phyloP scores from a whole-genome alignment of 768 basidiomycete genomes.

The Pisolithus albus region DNA sequence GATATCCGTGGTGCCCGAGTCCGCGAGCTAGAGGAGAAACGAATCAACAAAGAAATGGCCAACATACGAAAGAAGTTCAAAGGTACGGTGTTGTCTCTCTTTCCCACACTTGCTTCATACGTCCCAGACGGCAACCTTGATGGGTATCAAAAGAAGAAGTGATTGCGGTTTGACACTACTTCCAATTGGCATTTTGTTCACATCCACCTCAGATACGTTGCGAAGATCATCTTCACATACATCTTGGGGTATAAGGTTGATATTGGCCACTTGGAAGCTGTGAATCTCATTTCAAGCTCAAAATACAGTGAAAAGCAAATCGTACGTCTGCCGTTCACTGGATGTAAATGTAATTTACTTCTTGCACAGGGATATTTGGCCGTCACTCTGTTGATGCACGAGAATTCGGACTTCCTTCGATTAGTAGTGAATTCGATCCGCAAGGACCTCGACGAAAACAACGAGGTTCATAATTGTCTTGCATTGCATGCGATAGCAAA shows the following conservation, averaged over 20 bases:
- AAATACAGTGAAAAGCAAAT: slow-evolving; percentile 99
- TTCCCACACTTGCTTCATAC: slow-evolving; percentile 1
- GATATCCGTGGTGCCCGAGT: slow-evolving; percentile 97
- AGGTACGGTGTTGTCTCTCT: slow-evolving; percentile 39
- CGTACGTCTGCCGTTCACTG: slow-evolving; percentile 41
- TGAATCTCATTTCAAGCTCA: slow-evolving; percentile 90
- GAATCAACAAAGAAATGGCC: slow-evolving; percentile 99
- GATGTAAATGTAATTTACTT: slow-evolving; percentile 1
- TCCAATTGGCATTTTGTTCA: slow-evolving; percentile 13
- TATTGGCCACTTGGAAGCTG: slow-evolving; percentile 98
- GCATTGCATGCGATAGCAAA: slow-evolving; percentile 98
- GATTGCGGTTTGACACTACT: slow-evolving; percentile 21
- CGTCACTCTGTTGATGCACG: slow-evolving; percentile 95
- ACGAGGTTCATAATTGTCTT: slow-evolving; percentile 92
- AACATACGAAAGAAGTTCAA: slow-evolving; percentile 99
- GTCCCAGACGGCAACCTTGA: slow-evolving; percentile 73
- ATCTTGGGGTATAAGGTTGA: slow-evolving; percentile 99
- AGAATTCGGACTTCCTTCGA: slow-evolving; percentile 94
- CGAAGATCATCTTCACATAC: slow-evolving; percentile 98
- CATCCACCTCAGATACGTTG: slow-evolving; percentile 67
- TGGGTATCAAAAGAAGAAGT: slow-evolving; percentile 93
- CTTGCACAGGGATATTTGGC: slow-evolving; percentile 85
- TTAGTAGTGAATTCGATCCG: slow-evolving; percentile 97
- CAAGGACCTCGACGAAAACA: slow-evolving; percentile 92
- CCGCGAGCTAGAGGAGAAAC: slow-evolving; percentile 94